phyloP scores from a whole-genome alignment of 2,329 filamentous ascomycete genomes.

The Leptographium flavum region DNA sequence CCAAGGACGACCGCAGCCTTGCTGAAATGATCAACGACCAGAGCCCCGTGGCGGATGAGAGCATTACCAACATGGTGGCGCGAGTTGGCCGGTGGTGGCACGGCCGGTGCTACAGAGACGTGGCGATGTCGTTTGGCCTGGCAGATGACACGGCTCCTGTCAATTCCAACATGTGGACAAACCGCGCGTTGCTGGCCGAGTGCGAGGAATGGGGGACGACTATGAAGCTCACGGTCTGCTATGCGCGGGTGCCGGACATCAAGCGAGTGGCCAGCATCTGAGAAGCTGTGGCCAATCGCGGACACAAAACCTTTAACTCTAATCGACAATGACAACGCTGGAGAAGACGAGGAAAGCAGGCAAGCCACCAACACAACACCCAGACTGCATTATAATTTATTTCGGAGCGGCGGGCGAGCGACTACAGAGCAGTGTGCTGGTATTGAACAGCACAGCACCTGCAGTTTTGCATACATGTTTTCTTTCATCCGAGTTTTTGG shows the following conservation, averaged over 20 bases:
- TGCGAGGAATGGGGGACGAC: conserved; percentile 79
- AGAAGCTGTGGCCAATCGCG: not conserved
- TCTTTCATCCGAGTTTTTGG: not conserved
- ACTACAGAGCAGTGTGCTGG: conserved; percentile 5
- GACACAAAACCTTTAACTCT: conserved; percentile 5
- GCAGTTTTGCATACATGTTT: not conserved
- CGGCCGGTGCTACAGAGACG: conserved; percentile 73
- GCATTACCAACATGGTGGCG: conserved; percentile 83
- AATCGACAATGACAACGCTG: not conserved
- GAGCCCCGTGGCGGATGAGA: conserved; percentile 59
- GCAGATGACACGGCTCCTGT: conserved; percentile 15
- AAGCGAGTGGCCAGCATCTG: conserved; percentile 33
- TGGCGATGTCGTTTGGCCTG: conserved; percentile 19
- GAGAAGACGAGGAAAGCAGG: conserved; percentile 1
- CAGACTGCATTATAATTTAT: not conserved
- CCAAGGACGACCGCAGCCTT: conserved; percentile 38
- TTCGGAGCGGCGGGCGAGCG: too few relatives aligned
- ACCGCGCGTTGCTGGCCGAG: conserved; percentile 61
- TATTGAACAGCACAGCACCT: conserved; percentile 7
- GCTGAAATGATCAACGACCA: conserved; percentile 62
- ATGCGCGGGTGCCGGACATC: conserved; percentile 65
- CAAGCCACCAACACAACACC: conserved; percentile 4
- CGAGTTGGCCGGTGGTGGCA: conserved; percentile 97
- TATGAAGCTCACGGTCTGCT: conserved; percentile 81
- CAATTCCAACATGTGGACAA: conserved; percentile 59